Percentiles rank a stretch among this genome's conserved stretches.
These are phyloP conservation scores for Hamamelis virginiana DNA, from an alignment of 164 flowering plant species.

Conservation along the genomic window DNA sequence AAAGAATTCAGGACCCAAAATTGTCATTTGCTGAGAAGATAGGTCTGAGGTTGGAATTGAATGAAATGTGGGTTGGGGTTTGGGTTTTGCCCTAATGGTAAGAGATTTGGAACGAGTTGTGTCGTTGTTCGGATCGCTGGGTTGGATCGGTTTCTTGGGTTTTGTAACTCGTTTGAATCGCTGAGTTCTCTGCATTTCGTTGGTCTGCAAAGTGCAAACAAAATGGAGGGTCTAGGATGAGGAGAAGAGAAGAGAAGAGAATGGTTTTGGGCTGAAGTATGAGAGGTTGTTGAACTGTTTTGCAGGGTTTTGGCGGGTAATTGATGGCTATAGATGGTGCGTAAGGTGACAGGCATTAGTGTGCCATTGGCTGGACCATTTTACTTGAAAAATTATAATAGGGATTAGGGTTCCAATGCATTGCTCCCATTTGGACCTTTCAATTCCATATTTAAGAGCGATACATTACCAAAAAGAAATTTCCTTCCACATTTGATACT, in stretches of 20 bases:
- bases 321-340: too few relatives aligned
- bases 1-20: constrained; percentile 56
- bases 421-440: too few relatives aligned
- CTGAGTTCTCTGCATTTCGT: constrained; percentile 20
- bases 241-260: neutral
- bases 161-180: constrained; percentile 20
- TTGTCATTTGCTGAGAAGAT: constrained; percentile 11
- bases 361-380: too few relatives aligned
- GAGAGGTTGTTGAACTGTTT: neutral
- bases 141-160: constrained; percentile 3
- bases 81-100: constrained; percentile 7
- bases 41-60: constrained; percentile 6
- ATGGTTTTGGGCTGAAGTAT: neutral
- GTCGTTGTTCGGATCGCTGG: neutral
- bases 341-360: too few relatives aligned
- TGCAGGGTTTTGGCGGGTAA: neutral
- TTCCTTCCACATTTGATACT: too few relatives aligned
- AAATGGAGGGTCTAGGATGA: neutral
- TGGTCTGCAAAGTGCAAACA: neutral
- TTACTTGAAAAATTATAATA: too few relatives aligned
- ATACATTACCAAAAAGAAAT: too few relatives aligned
- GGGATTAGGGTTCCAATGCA: too few relatives aligned
- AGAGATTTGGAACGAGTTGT: constrained; percentile 9
- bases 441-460: too few relatives aligned
- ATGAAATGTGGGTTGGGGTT: constrained; percentile 4